These are phyloP conservation scores for Sporodiniella umbellata DNA, from an alignment of 371 early-diverging fungal species.

Conservation along the genomic window DNA sequence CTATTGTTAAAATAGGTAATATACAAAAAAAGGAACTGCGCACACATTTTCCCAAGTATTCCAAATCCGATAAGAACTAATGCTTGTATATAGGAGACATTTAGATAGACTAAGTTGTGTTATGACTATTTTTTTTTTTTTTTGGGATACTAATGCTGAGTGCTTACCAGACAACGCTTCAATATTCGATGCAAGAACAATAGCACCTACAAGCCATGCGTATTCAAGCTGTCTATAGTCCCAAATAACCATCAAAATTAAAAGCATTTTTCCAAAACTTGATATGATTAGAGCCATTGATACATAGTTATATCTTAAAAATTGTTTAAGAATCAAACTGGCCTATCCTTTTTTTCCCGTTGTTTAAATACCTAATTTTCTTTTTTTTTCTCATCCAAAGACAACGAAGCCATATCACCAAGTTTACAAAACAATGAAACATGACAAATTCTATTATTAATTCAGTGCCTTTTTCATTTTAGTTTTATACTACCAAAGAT, in stretches of 20 bases:
- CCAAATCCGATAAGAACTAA: conserved; percentile 48
- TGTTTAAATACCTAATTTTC: conserved; percentile 4
- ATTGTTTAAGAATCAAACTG: too few relatives aligned
- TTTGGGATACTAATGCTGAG: background rate
- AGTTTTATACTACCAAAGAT: conserved; percentile 61
- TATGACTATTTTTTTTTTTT: too few relatives aligned
- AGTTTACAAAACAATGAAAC: conserved; percentile 41
- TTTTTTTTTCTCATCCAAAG: conserved; percentile 14
- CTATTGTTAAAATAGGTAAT: conserved; percentile 28
- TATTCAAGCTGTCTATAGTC: conserved; percentile 84
- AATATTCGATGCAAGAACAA: conserved; percentile 81
- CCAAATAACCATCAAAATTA: conserved; percentile 94
- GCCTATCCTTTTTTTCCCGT: background rate
- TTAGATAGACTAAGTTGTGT: conserved; percentile 46
- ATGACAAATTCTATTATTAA: conserved; percentile 37
- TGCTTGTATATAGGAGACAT: conserved; percentile 47
- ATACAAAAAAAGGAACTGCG: conserved; percentile 49
- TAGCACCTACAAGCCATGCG: conserved; percentile 74
- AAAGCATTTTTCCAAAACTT: conserved; percentile 86
- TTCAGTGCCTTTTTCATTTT: background rate
- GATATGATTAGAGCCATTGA: conserved; percentile 82
- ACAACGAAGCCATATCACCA: conserved; percentile 27
- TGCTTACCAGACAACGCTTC: conserved; percentile 81
- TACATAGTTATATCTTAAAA: conserved; percentile 67
- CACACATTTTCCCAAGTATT: conserved; percentile 38